Evolutionary conservation across 352 stramenopile species (phyloP).

Genomic region (Globisporangium echinulatum): DNA sequence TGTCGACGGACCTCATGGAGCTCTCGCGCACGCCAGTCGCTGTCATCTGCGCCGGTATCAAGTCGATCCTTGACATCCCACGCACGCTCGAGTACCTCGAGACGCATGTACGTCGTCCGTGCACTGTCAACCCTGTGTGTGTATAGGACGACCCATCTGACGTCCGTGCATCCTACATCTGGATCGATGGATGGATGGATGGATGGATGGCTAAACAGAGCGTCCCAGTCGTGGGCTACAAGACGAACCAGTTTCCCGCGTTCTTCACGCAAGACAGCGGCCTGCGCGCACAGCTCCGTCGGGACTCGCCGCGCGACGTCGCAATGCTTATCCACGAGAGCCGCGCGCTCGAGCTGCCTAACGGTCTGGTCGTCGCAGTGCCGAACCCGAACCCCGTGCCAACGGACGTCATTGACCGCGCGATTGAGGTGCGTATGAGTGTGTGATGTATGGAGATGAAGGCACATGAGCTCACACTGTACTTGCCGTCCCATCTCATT

Average conservation of each 20-base stretch:
- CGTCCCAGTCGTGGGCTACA: slow-evolving; percentile 91
- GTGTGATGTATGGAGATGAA: too few species aligned
- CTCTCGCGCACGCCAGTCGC: slow-evolving; percentile 92
- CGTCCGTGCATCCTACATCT: too few species aligned
- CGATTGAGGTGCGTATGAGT: slow-evolving; percentile 63
- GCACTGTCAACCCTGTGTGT: too few species aligned
- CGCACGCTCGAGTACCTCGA: slow-evolving; percentile 96
- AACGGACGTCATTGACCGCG: slow-evolving; percentile 82
- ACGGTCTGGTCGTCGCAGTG: slow-evolving; percentile 84
- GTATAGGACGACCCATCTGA: too few species aligned
- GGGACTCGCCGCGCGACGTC: slow-evolving; percentile 84
- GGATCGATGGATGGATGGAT: too few species aligned
- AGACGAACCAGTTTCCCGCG: slow-evolving; percentile 93
- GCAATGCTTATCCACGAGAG: slow-evolving; percentile 81
- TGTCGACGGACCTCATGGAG: slow-evolving; percentile 97
- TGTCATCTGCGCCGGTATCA: slow-evolving; percentile 97
- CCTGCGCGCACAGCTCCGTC: slow-evolving; percentile 71
- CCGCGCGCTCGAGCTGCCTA: slow-evolving; percentile 70
- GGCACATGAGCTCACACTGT: background rate
- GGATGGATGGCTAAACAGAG: slow-evolving; percentile 37
- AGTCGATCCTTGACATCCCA: slow-evolving; percentile 97
- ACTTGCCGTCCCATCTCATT: background rate
- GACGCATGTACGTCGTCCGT: slow-evolving; percentile 62
- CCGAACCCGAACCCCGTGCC: slow-evolving; percentile 86
- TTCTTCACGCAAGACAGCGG: slow-evolving; percentile 96